A percentile compares a stretch with the other conserved stretches of the same genome.
phyloP scores from a whole-genome alignment of 768 basidiomycete species.

The Porpolomopsis calyptriformis region DNA sequence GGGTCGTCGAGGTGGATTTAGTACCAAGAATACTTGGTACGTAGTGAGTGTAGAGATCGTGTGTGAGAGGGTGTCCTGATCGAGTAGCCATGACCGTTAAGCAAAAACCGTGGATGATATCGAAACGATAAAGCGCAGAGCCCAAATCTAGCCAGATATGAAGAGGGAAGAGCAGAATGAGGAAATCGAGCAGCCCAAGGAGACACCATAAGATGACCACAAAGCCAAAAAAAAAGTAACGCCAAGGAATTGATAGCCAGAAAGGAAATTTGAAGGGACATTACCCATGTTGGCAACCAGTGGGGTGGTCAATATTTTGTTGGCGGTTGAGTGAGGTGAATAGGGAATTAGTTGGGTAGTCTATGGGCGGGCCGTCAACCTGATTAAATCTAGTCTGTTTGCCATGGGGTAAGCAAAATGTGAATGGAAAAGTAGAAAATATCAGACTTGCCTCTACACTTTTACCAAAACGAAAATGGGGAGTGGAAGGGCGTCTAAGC shows the following conservation, averaged over 20 bases:
- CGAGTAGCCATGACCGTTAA: slow-evolving; percentile 4
- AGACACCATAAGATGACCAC: background rate
- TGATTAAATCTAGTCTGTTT: slow-evolving; percentile 4
- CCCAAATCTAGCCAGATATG: slow-evolving; percentile 1
- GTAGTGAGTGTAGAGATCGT: background rate
- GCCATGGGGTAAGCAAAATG: background rate
- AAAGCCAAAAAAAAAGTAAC: background rate
- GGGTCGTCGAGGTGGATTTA: background rate
- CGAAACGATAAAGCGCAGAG: slow-evolving; percentile 6
- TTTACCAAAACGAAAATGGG: slow-evolving; percentile 1
- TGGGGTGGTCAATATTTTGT: slow-evolving; percentile 2
- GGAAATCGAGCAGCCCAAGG: background rate
- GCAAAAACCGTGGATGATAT: background rate
- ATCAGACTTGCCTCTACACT: slow-evolving; percentile 7
- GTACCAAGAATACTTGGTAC: background rate
- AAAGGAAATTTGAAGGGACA: background rate
- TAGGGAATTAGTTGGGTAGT: background rate
- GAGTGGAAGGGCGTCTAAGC: slow-evolving; percentile 1
- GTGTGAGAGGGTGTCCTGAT: slow-evolving; percentile 7
- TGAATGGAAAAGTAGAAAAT: background rate
- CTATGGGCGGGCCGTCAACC: slow-evolving; percentile 4
- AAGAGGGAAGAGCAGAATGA: background rate
- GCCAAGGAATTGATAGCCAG: slow-evolving; percentile 3
- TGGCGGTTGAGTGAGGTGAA: background rate
- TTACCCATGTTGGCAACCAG: background rate